Percentiles rank a stretch among this genome's conserved stretches.
phyloP scores from a whole-genome alignment of 169 alveolate genomes.

The Ichthyophthirius multifiliis region DNA sequence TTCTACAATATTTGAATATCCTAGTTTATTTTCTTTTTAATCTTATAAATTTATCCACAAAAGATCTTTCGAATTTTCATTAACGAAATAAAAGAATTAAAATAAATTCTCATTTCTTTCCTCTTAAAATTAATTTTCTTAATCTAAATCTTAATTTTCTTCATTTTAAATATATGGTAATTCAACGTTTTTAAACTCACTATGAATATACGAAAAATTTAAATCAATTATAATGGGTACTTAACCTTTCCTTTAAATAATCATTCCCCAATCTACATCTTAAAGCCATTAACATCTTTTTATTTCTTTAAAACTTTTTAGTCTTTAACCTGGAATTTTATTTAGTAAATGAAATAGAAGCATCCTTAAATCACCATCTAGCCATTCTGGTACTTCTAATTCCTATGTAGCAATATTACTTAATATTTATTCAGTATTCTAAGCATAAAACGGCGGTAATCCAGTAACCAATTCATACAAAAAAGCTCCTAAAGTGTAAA shows the following conservation, averaged over 20 bases:
- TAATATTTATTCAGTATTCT: conserved; percentile 61
- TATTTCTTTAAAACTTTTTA: conserved; percentile 24
- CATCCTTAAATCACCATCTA: conserved; percentile 20
- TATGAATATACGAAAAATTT: conserved; percentile 20
- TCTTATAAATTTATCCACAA: too few relatives aligned
- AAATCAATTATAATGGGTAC: conserved; percentile 44
- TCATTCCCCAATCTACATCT: conserved; percentile 55
- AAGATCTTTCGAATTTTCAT: too few relatives aligned
- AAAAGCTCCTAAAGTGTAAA: conserved; percentile 82
- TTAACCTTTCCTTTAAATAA: conserved; percentile 33
- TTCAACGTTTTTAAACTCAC: conserved; percentile 24
- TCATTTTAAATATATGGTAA: conserved; percentile 11
- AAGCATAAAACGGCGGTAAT: conserved; percentile 82
- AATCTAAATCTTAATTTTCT: too few relatives aligned
- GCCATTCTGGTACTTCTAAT: conserved; percentile 43
- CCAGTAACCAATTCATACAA: conserved; percentile 84
- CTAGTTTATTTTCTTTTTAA: too few relatives aligned
- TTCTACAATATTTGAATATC: too few relatives aligned
- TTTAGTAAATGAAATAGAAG: conserved; percentile 23
- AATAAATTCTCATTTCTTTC: conserved; percentile 6
- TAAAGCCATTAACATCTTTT: conserved; percentile 45
- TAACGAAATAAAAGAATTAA: conserved; percentile 6
- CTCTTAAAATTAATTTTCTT: too few relatives aligned
- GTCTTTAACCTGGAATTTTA: conserved; percentile 10
- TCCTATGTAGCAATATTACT: conserved; percentile 54